Percentiles rank a stretch among this genome's conserved stretches.
Conservation (phyloP, 75 land plant genomes). For the Pseudotsuga menziesii region DNA sequence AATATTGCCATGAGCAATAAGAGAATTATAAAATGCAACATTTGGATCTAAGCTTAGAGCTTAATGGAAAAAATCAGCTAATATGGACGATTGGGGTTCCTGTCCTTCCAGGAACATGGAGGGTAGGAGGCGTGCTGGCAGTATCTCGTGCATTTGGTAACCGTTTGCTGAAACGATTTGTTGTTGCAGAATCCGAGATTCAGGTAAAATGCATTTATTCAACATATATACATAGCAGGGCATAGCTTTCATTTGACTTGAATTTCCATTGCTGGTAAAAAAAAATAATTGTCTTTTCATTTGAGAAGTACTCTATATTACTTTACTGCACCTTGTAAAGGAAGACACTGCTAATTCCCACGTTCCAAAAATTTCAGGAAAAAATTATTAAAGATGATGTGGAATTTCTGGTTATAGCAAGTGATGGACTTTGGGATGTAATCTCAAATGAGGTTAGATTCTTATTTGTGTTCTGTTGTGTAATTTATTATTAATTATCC, state of each 20-base stretch:
- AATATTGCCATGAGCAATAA: neutral
- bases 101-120: slow-evolving; percentile 80
- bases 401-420: slow-evolving; percentile 56
- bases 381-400: slow-evolving; percentile 8
- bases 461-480: neutral
- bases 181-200: slow-evolving; percentile 91
- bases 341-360: neutral
- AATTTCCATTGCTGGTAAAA: neutral
- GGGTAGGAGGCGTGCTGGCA: slow-evolving; percentile 96
- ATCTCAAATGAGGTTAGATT: slow-evolving; percentile 50
- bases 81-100: neutral
- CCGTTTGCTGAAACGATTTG: slow-evolving; percentile 82
- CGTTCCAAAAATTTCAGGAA: neutral
- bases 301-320: neutral
- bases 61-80: neutral
- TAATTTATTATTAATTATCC: neutral
- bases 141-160: slow-evolving; percentile 99
- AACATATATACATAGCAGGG: neutral
- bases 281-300: neutral
- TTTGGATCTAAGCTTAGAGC: too few species aligned
- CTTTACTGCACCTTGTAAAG: neutral
- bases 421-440: slow-evolving; percentile 88
- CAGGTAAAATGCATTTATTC: slow-evolving; percentile 39
- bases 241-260: neutral
- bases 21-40: too few species aligned